These are phyloP conservation scores for Kalmusia sp. DNA, from an alignment of 2,329 filamentous ascomycete species.

Conservation along the genomic window DNA sequence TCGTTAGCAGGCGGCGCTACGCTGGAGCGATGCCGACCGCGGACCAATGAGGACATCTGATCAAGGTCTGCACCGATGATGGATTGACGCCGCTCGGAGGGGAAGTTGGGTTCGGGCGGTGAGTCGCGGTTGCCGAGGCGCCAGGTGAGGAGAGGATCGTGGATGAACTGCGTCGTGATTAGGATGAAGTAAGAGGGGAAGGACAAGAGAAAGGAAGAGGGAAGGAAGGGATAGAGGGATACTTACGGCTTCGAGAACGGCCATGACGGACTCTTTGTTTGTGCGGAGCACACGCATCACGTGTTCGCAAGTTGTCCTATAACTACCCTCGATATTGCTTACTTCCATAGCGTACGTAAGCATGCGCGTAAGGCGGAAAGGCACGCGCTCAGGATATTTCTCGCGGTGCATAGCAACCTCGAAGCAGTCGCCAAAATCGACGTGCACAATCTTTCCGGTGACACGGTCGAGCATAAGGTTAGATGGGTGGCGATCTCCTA, in stretches of 20 bases:
- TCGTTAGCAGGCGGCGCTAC: constrained; percentile 47
- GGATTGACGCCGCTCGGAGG: constrained; percentile 66
- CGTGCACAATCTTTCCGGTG: constrained; percentile 96
- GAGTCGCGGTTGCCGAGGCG: constrained; percentile 73
- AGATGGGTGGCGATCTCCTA: constrained; percentile 95
- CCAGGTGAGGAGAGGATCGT: constrained; percentile 99
- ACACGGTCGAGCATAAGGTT: constrained; percentile 97
- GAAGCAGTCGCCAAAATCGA: constrained; percentile 99
- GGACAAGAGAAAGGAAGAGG: background rate
- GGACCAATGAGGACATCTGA: constrained; percentile 38
- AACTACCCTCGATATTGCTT: constrained; percentile 98
- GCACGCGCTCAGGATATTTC: constrained; percentile 96
- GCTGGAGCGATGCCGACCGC: constrained; percentile 45
- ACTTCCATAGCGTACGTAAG: constrained; percentile 99
- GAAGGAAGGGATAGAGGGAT: background rate
- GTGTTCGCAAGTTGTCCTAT: constrained; percentile 96
- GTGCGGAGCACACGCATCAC: constrained; percentile 96
- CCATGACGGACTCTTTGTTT: constrained; percentile 99
- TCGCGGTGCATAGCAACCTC: constrained; percentile 99
- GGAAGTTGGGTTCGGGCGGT: constrained; percentile 65
- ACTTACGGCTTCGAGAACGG: constrained; percentile 94
- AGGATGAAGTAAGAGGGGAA: too few species aligned
- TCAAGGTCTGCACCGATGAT: constrained; percentile 58
- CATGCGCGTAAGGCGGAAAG: constrained; percentile 98
- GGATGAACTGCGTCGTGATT: constrained; percentile 99